Conservation (phyloP, 2,329 filamentous ascomycete species). For the Fusarium acutatum region DNA sequence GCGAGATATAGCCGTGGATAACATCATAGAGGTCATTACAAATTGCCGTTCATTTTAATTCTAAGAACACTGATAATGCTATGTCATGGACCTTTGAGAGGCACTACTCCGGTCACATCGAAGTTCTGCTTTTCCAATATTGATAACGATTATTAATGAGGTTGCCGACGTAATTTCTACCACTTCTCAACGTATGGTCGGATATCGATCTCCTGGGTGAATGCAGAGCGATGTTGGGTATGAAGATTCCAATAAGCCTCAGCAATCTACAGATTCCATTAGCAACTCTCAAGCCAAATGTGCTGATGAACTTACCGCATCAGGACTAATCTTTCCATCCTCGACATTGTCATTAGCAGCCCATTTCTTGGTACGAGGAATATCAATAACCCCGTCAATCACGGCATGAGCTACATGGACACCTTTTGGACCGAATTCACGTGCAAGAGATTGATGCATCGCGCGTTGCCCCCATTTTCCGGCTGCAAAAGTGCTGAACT, state of each 20-base stretch:
- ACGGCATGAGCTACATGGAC: constrained; percentile 85
- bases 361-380: constrained; percentile 70
- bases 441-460: constrained; percentile 76
- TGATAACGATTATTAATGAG: not conserved
- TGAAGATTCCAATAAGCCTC: constrained; percentile 88
- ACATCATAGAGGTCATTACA: not conserved
- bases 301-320: constrained; percentile 66
- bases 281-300: not conserved
- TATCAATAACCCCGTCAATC: constrained; percentile 87
- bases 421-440: constrained; percentile 85
- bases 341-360: constrained; percentile 55
- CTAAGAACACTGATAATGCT: not conserved
- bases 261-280: constrained; percentile 69
- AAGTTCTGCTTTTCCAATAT: not conserved
- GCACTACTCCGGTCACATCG: accelerated
- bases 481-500: constrained; percentile 75
- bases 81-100: not conserved
- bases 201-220: constrained; percentile 84
- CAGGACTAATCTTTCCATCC: constrained; percentile 74
- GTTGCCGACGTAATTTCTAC: constrained; percentile 51
- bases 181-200: constrained; percentile 87
- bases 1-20: not conserved
- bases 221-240: constrained; percentile 79
- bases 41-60: not conserved
- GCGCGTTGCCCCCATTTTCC: constrained; percentile 84